These are phyloP conservation scores for Nemania sp. DNA, from an alignment of 2,329 filamentous ascomycete species.

Conservation along the genomic window DNA sequence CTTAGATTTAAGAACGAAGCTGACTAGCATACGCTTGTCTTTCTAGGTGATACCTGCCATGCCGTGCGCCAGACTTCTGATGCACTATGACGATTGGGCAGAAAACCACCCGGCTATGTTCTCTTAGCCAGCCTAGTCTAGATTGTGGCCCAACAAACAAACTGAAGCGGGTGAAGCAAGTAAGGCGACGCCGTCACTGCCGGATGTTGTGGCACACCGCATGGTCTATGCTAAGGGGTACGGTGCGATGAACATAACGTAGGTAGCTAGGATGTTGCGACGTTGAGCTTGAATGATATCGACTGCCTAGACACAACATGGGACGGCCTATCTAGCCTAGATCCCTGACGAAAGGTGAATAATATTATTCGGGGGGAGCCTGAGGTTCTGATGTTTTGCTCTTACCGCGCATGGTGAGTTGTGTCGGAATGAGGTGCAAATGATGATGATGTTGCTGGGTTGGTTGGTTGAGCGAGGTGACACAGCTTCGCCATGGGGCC, in stretches of 20 bases:
- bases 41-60: neutral
- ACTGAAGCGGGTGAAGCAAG: neutral
- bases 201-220: neutral
- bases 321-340: neutral
- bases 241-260: no score
- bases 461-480: conserved; percentile 1
- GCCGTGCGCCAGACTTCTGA: neutral
- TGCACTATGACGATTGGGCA: conserved; percentile 1
- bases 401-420: neutral
- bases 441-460: conserved; percentile 4
- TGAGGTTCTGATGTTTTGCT: neutral
- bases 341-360: neutral
- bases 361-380: neutral
- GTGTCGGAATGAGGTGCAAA: neutral
- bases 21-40: neutral
- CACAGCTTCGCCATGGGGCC: neutral
- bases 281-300: neutral
- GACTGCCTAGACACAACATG: neutral
- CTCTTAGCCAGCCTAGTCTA: neutral
- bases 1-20: neutral
- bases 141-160: neutral
- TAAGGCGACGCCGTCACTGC: neutral
- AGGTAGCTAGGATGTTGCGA: neutral
- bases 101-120: neutral
- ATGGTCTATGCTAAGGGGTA: neutral